Evolutionary conservation across 2,329 filamentous ascomycete species (phyloP), one percentile per base, ranked within the genome.

Genomic region (Alternaria novae-zelandiae): DNA sequence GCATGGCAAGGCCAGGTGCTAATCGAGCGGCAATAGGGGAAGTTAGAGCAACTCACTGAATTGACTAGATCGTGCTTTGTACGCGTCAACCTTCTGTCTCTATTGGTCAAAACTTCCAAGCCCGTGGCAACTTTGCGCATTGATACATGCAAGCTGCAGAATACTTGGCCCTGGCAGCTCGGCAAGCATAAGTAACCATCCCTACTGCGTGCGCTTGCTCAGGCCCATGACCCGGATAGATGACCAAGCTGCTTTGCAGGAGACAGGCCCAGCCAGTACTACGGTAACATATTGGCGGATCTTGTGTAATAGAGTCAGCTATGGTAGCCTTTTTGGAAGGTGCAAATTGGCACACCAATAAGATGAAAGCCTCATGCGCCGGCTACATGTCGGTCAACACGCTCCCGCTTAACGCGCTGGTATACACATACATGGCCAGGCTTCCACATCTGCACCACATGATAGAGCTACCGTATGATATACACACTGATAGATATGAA

Each of bases 281-380:
- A 55, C 50, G 65, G 49, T 57, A 30, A 64, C 59, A 57, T 43
- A 53, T 56, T 66, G 56, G 57, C 66, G 64, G 61, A 45, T 47
- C 58, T 63, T 71, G 70, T 75, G 66, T 67, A 67, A 71, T 70
- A 63, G 54, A 36, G 61, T 74, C 61, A 72, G 69, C 66, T 63
- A 57, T 46, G n/a, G 58, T 67, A 64, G 67, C 60, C 58, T 55
- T 32, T 23, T 58, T 28, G 49, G 43, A 43, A 45, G 30, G 21
- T 26, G 32, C 32, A 47, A 26, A 54, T 41, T 56, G 32, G 50
- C 15, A 41, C 44, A 45, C 30, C 17, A 55, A 66, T 62, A 44
- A 54, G 60, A 62, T 57, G 58, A 43, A n/a, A 57, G 50, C 46
- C 30, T 46, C 57, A 67, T 53, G 49, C 61, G 56, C 63, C 59